Base-by-base conservation (phyloP, 1,284 basidiomycete genomes). In the Ganoderma boninense region DNA sequence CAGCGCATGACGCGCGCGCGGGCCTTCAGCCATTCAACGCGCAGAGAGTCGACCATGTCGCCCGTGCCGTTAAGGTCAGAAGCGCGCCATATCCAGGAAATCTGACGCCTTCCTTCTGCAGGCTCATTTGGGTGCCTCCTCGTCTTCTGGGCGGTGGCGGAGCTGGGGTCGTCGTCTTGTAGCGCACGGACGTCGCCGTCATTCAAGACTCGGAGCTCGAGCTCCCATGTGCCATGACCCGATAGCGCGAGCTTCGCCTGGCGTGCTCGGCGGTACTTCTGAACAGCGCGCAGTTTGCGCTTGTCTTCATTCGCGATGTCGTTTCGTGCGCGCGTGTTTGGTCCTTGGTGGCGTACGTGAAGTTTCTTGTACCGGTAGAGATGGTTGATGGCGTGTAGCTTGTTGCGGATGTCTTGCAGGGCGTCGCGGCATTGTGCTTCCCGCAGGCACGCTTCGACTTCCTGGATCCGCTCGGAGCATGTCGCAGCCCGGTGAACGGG, bases 401-500 rank as follows among this genome's bases (percentile, higher is more conserved):
- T n/a, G n/a, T n/a, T n/a, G n/a, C n/a, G n/a, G n/a, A n/a, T n/a
- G n/a, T n/a, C n/a, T n/a, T n/a, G n/a, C n/a, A n/a, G n/a, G n/a
- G n/a, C n/a, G n/a, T n/a, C n/a, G n/a, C n/a, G n/a, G n/a, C n/a
- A n/a, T 78, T 73, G 20, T 72, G 77, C 79, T 26, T 73, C 74
- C 0, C 80, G 77, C 35, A 83, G 74, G 0, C 72, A 67, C 43
- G 74, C 76, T 67, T 83, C 81, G 60, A 75, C 71, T 29, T 60
- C 32, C 4, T 59, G 18, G 1, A 70, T 11, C 2, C 35, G 32
- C 1, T 8, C 1, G 7, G 29, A 26, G 59, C 69, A 70, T 43
- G 60, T 44, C n/a, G 14, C n/a, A 20, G 32, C 64, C 6, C 64
- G 54, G 11, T 52, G 54, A 4, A 54, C 38, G 2, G 18, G 4